Evolutionary conservation across 805 yeast genomes (phyloP), one percentile per base, ranked within the genome.

Genomic region (Candida quercuum): DNA sequence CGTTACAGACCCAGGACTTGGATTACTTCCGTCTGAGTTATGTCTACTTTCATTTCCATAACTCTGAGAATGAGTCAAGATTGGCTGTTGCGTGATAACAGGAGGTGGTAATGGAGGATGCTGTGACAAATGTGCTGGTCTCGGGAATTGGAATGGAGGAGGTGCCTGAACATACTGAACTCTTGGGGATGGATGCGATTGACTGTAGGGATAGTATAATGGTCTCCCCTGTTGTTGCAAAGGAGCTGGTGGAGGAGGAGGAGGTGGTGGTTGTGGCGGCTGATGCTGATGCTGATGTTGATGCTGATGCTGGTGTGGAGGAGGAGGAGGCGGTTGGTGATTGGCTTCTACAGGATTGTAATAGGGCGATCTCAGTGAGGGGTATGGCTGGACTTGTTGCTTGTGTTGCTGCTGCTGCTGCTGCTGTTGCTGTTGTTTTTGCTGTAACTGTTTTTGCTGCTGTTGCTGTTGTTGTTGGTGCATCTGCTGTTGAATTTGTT

Each of bases 391-490:
- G 36, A 12, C 5, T 17, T 32, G 45, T 21, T 33, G 42, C 8
- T 36, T n/a, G n/a, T n/a, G 42, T 8, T 25, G 41, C 23, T 14
- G 41, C 20, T 29, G 45, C 11, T 22, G 41, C 9, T 18, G 39
- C 14, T 36, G 34, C 12, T 35, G 40, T 20, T 18, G 42, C n/a
- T 19, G 34, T 8, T 14, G 8, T 26, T 13, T 25, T 16, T 24
- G 35, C 13, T 39, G 32, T n/a, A 21, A 39, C 8, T 21, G 39
- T 15, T 28, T 39, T 6, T 35, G 42, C 6, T 29, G 34, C 3
- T 20, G 28, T n/a, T 15, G 28, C n/a, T n/a, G n/a, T 12, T 26
- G 33, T 12, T 15, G 36, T 10, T 25, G 39, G 11, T 33, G 37
- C 6, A 17, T 28, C 3, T 21, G 41, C 6, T 30, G n/a, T 12